Evolutionary conservation across 2,329 filamentous ascomycete species (phyloP).

Genomic region (Penicillium sp.): DNA sequence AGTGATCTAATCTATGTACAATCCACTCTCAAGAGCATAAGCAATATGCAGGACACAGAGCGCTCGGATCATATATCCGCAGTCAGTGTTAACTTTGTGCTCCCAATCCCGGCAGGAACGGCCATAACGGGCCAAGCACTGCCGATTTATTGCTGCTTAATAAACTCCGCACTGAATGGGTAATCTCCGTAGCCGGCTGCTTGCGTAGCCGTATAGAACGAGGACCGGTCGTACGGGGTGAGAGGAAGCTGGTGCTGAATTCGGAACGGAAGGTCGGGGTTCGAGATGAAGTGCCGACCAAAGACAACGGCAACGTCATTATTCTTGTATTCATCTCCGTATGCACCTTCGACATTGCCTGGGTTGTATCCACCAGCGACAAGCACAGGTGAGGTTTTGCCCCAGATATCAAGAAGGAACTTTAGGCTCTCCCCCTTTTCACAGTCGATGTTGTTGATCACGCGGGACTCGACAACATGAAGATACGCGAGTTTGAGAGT

Average conservation of each 20-base stretch:
- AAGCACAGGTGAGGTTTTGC: conserved; percentile 47
- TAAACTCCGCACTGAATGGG: conserved; percentile 20
- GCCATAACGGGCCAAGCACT: neutral
- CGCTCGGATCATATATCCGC: neutral
- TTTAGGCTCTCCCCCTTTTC: conserved; percentile 31
- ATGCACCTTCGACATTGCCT: conserved; percentile 36
- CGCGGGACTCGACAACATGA: conserved; percentile 60
- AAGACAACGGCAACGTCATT: conserved; percentile 35
- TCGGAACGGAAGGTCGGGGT: conserved; percentile 25
- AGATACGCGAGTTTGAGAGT: conserved; percentile 59
- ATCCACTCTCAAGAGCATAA: neutral
- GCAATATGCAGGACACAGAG: neutral
- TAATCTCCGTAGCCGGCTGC: conserved; percentile 29
- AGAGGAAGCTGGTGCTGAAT: conserved; percentile 15
- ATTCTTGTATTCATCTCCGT: conserved; percentile 24
- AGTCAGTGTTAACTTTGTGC: neutral
- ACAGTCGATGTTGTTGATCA: neutral
- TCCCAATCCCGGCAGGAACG: neutral
- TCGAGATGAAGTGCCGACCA: conserved; percentile 28
- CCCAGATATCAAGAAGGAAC: conserved; percentile 48
- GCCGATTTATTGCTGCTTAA: neutral
- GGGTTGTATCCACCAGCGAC: conserved; percentile 49
- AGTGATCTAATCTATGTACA: neutral
- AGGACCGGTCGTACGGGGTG: conserved; percentile 13
- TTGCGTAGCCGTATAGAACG: conserved; percentile 14